Conservation (phyloP, 768 basidiomycete genomes). For the Tylopilus plumbeoviolaceoides region DNA sequence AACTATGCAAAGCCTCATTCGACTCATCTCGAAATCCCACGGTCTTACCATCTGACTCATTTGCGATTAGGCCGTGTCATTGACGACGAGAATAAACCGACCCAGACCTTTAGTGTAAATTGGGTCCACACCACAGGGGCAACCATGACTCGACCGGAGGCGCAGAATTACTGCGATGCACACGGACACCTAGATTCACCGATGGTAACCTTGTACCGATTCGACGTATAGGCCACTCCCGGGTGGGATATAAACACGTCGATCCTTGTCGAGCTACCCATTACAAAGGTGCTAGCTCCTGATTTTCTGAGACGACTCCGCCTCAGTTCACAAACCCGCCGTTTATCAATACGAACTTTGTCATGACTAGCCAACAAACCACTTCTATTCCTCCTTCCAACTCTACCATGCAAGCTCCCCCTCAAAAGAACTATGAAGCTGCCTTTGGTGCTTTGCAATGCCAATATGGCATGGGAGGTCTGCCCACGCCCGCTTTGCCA, state of each 20-base stretch:
- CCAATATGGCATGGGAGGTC: constrained; percentile 17
- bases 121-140: not conserved
- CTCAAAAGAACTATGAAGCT: constrained; percentile 23
- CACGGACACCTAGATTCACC: too few species aligned
- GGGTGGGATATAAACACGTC: constrained; percentile 3
- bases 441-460: constrained; percentile 21
- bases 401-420: not conserved
- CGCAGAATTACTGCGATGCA: not conserved
- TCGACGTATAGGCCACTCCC: too few species aligned
- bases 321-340: too few species aligned
- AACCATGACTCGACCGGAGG: constrained; percentile 2
- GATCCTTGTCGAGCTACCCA: too few species aligned
- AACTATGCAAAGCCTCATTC: too few species aligned
- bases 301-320: not conserved
- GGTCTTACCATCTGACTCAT: not conserved
- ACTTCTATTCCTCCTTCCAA: not conserved
- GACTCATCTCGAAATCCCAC: not conserved
- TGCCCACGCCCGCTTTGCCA: not conserved
- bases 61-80: not conserved
- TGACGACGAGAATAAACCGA: not conserved
- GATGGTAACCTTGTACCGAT: too few species aligned
- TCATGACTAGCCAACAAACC: not conserved
- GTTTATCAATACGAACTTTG: not conserved
- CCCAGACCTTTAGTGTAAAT: not conserved
- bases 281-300: not conserved